phyloP scores from a whole-genome alignment of 305 asterid genomes.

The Solanum hybrid region DNA sequence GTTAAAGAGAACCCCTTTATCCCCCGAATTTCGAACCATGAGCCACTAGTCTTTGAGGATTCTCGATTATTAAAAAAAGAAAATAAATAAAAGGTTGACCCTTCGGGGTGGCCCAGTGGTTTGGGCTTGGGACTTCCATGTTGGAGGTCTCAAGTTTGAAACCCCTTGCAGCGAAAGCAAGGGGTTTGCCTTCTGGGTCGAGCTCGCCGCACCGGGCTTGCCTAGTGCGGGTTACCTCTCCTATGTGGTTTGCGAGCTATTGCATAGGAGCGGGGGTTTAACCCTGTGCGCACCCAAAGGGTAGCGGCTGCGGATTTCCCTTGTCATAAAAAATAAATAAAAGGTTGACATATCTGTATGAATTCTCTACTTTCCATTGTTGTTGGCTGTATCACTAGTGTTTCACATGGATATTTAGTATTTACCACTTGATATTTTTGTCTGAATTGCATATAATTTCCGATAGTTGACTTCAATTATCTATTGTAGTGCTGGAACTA shows the following conservation, averaged over 20 bases:
- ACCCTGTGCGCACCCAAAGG: too few species aligned
- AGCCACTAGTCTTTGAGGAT: neutral
- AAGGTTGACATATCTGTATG: neutral
- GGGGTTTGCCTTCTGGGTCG: too few species aligned
- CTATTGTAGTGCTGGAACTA: constrained; percentile 73
- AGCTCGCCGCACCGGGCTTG: too few species aligned
- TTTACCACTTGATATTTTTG: neutral
- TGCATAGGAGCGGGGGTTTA: too few species aligned
- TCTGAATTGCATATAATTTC: neutral
- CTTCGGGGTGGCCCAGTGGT: too few species aligned
- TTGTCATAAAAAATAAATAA: too few species aligned
- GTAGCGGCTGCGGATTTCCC: too few species aligned
- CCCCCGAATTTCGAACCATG: neutral
- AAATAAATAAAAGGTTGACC: neutral
- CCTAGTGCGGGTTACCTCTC: too few species aligned
- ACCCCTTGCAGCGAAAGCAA: too few species aligned
- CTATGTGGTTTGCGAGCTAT: too few species aligned
- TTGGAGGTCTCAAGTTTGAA: too few species aligned
- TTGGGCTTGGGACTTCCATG: too few species aligned
- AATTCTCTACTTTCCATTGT: neutral
- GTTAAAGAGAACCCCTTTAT: neutral
- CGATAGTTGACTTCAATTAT: neutral
- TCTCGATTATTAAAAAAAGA: neutral
- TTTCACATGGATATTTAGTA: neutral
- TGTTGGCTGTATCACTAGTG: neutral